These are phyloP conservation scores for Umbilicus rupestris DNA, from an alignment of 164 flowering plant species.

Conservation along the genomic window DNA sequence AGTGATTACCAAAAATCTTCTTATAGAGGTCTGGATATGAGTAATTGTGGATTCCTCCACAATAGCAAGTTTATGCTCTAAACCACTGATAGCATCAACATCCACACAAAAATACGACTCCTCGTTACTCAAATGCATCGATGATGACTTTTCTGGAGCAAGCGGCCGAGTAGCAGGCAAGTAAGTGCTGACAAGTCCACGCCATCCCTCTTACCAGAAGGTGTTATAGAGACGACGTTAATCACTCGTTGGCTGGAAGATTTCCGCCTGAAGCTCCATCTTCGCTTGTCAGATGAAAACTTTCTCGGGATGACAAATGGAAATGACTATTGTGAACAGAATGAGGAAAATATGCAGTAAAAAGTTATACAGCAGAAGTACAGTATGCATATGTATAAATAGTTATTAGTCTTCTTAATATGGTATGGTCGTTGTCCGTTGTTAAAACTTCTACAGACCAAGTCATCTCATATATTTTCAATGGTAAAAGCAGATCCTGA, in stretches of 20 bases:
- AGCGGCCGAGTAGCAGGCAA: slow-evolving; percentile 17
- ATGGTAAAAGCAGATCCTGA: too few relatives aligned
- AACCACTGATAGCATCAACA: slow-evolving; percentile 15
- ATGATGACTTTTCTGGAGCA: slow-evolving; percentile 36
- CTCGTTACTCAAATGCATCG: slow-evolving; percentile 33
- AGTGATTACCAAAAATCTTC: slow-evolving; percentile 60
- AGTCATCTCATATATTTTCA: too few relatives aligned
- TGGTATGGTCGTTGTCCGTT: too few relatives aligned
- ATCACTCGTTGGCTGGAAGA: slow-evolving; percentile 74
- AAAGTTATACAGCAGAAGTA: not conserved
- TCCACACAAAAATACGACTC: slow-evolving; percentile 20
- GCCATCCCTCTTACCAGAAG: slow-evolving; percentile 39
- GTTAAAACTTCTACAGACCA: too few relatives aligned
- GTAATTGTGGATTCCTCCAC: slow-evolving; percentile 46
- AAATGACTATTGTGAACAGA: not conserved
- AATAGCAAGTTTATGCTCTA: slow-evolving; percentile 16
- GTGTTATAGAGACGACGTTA: slow-evolving; percentile 44
- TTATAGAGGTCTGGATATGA: slow-evolving; percentile 59
- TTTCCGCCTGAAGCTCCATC: slow-evolving; percentile 93
- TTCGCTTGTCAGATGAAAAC: slow-evolving; percentile 50
- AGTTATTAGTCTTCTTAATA: too few relatives aligned
- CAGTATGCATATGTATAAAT: not conserved
- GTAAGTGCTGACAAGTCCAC: slow-evolving; percentile 30
- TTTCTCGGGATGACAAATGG: slow-evolving; percentile 29
- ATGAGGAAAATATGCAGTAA: not conserved